Conservation (phyloP, 208 protist species). For the Acanthamoeba divionensis region DNA sequence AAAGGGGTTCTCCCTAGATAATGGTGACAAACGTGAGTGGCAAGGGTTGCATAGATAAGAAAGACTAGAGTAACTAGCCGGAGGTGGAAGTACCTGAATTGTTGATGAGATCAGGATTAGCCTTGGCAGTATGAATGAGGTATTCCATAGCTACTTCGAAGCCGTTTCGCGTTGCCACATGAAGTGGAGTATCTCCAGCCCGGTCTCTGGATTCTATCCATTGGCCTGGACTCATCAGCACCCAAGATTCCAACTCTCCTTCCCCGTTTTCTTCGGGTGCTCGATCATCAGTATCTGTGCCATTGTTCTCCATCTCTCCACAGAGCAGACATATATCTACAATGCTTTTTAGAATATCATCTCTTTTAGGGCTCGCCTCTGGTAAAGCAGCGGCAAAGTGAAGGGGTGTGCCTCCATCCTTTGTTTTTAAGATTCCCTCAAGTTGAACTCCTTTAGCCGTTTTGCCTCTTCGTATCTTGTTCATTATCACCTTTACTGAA, state of each 20-base stretch:
- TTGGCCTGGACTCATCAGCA: neutral
- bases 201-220: neutral
- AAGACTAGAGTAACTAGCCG: too few species aligned
- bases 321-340: too few species aligned
- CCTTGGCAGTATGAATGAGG: neutral
- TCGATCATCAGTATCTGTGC: neutral
- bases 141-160: neutral
- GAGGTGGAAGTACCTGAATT: neutral
- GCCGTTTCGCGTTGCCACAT: neutral
- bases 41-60: neutral
- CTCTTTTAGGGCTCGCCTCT: neutral
- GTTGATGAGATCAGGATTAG: neutral
- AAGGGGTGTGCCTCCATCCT: too few species aligned
- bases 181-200: neutral
- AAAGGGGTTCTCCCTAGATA: neutral
- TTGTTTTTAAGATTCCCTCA: too few species aligned
- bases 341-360: too few species aligned
- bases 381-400: neutral
- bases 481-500: too few species aligned
- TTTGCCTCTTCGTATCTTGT: too few species aligned
- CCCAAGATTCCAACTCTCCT: neutral
- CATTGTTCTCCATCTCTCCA: too few species aligned
- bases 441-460: too few species aligned
- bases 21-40: neutral
- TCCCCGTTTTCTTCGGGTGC: neutral